phyloP scores from a whole-genome alignment of 768 basidiomycete genomes.

The Mycena chlorophos region DNA sequence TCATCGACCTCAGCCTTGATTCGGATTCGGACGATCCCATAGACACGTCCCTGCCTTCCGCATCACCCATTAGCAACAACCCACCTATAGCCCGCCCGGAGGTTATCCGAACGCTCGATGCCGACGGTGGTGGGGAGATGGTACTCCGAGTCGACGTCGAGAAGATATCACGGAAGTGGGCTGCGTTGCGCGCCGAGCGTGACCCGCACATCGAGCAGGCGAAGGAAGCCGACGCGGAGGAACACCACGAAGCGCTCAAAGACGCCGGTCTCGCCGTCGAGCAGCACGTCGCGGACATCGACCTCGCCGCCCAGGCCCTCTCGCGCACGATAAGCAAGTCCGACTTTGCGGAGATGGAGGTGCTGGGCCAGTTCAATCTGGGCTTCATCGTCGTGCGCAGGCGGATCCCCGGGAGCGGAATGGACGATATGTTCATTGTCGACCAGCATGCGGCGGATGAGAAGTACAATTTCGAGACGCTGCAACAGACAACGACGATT shows the following conservation, averaged over 20 bases:
- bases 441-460: conserved; percentile 98
- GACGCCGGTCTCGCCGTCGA: not conserved
- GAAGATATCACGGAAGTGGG: conserved; percentile 23
- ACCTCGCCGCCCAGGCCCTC: conserved; percentile 63
- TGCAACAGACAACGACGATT: conserved; percentile 89
- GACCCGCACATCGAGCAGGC: not conserved
- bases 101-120: conserved; percentile 37
- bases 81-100: conserved; percentile 36
- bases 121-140: conserved; percentile 25
- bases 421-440: conserved; percentile 94
- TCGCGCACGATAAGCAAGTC: conserved; percentile 82
- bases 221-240: conserved; percentile 20
- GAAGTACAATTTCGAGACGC: conserved; percentile 95
- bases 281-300: conserved; percentile 49
- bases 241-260: not conserved
- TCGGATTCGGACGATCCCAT: conserved; percentile 17
- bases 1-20: conserved; percentile 24
- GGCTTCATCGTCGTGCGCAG: conserved; percentile 90
- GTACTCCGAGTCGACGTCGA: conserved; percentile 31
- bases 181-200: not conserved
- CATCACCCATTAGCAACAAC: conserved; percentile 17
- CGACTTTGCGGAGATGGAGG: conserved; percentile 82
- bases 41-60: conserved; percentile 22
- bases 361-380: conserved; percentile 93
- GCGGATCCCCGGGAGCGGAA: conserved; percentile 33